Base-by-base conservation (phyloP, 116 monocot genomes). In the Thalassia testudinum region DNA sequence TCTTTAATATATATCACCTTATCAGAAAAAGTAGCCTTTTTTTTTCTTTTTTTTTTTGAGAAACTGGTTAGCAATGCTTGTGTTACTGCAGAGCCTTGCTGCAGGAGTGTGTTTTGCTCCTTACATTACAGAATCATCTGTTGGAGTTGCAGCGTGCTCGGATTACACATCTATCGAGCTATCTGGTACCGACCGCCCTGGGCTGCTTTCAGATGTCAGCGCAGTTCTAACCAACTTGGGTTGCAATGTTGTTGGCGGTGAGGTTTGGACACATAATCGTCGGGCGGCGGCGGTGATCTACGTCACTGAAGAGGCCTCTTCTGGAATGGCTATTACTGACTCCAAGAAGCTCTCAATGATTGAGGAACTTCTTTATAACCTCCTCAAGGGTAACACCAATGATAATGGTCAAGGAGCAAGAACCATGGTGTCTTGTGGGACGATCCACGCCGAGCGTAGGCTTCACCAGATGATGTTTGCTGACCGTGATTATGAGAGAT, bases 391-490 rank as follows among this genome's bases (percentile, higher is more conserved):
- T 4, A 45, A 16, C 15, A 15, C 10, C 4, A 26, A 54, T 27
- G 23, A 38, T 13, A 37, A 40, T 3, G 56, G 29, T 0, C 60
- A 54, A 42, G 24, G 15, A 3, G 68, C 50, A 1, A 72, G 62
- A 47, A 70, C 44, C 42, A 26, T 28, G 8, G 72, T 78, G 26
- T 75, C 75, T 1, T 23, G 49, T 40, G 66, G 50, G 16, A 53
- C 34, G 0, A 57, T 60, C 0, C 83, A 75, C 30, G 71, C 75
- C 0, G 68, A 78, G 68, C 59, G 78, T 34, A 61, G 83, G 27
- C 47, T 83, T 26, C 83, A 83, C 54, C 83, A 83, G 55, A 45
- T 83, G 60, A 83, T 83, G 83, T 68, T 64, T 37, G 64, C 62
- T 11, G 81, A 76, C 18, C 52, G 73, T 21, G 81, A 81, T 37